Percentiles rank a stretch among this genome's conserved stretches.
Conservation (phyloP, 192 early-diverging fungal species). For the Coemansia sp. region DNA sequence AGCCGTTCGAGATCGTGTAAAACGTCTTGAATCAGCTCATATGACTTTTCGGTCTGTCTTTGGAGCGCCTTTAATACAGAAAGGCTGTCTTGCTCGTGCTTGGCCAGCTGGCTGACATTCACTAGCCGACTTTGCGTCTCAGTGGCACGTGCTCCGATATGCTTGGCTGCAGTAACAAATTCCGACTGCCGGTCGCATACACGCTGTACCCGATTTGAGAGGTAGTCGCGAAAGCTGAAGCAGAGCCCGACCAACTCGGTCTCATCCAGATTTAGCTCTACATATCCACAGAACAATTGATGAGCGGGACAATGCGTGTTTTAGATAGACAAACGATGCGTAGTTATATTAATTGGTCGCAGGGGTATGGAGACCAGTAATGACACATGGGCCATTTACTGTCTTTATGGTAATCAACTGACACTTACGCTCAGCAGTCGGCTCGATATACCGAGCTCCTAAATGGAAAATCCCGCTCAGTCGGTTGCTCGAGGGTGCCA, state of each 20-base stretch:
- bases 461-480: constrained; percentile 46
- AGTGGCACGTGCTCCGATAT: constrained; percentile 29
- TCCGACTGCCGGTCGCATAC: constrained; percentile 42
- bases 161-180: constrained; percentile 29
- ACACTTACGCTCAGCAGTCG: constrained; percentile 51
- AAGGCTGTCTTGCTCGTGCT: constrained; percentile 32
- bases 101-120: constrained; percentile 30
- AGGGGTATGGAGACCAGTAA: not conserved
- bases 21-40: constrained; percentile 50
- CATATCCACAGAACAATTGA: not conserved
- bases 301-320: not conserved
- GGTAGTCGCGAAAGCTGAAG: constrained; percentile 49
- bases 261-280: constrained; percentile 50
- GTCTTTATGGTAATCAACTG: not conserved
- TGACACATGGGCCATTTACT: not conserved
- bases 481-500: constrained; percentile 45
- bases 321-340: not conserved
- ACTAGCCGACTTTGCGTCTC: constrained; percentile 21
- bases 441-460: constrained; percentile 50
- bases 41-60: constrained; percentile 49
- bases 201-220: constrained; percentile 32
- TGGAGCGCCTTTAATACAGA: constrained; percentile 39
- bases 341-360: constrained; percentile 1
- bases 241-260: constrained; percentile 47
- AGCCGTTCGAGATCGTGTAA: constrained; percentile 48